A percentile compares a stretch with the other conserved stretches of the same genome.
Evolutionary conservation across 2,329 filamentous ascomycete species (phyloP).

Genomic region (Paraconiothyrium sp.): DNA sequence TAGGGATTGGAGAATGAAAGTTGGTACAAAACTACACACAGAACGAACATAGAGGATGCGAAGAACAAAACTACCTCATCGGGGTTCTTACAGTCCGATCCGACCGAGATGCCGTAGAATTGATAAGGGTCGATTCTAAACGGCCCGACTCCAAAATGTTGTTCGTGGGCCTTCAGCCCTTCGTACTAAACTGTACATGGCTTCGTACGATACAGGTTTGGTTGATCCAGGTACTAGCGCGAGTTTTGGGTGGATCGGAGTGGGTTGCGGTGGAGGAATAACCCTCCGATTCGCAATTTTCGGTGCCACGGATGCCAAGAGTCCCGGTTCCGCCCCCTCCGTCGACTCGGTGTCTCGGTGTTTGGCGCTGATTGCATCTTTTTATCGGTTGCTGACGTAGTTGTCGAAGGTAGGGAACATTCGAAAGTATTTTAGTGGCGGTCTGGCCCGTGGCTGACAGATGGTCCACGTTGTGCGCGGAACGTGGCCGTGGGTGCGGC

Average conservation of each 20-base stretch:
- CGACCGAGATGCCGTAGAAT: neutral
- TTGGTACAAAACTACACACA: neutral
- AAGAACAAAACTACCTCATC: neutral
- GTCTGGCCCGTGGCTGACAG: neutral
- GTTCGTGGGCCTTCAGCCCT: neutral
- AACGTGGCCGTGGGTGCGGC: neutral
- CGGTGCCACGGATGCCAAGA: constrained; percentile 10
- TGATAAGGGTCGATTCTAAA: neutral
- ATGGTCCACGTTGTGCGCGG: neutral
- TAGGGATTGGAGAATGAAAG: neutral
- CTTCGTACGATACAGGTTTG: neutral
- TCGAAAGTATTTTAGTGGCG: neutral
- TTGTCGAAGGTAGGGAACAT: neutral
- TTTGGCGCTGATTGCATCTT: neutral
- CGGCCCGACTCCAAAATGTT: neutral
- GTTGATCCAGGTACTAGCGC: neutral
- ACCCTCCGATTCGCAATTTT: neutral
- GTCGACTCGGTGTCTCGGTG: neutral
- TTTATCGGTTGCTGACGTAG: neutral
- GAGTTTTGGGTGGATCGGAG: neutral
- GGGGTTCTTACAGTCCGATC: neutral
- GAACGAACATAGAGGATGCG: neutral
- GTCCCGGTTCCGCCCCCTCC: neutral
- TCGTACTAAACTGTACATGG: neutral
- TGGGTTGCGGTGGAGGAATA: neutral